Evolutionary conservation across 352 stramenopile genomes (phyloP).

Genomic region (Pythium pyrilobum): DNA sequence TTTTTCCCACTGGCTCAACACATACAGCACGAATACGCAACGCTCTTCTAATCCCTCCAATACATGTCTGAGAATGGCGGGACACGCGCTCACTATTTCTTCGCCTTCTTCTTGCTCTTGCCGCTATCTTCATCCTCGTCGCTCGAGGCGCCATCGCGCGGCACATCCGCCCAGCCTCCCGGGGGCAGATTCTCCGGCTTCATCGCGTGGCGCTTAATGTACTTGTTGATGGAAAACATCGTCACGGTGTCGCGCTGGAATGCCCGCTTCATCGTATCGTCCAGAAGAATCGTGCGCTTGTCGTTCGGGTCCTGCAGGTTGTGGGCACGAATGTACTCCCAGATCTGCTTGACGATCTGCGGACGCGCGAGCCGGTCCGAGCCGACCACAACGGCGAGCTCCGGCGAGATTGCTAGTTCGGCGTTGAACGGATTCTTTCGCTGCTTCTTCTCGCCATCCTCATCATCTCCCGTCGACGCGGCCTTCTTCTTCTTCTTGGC

Average conservation of each 20-base stretch:
- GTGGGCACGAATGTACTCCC: conserved; percentile 95
- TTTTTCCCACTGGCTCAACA: neutral
- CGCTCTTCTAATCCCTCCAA: conserved; percentile 1
- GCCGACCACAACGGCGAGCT: conserved; percentile 73
- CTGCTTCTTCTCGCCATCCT: conserved; percentile 51
- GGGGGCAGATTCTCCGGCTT: conserved; percentile 60
- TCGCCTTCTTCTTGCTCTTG: conserved; percentile 20
- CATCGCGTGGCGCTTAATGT: conserved; percentile 80
- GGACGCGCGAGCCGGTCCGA: conserved; percentile 82
- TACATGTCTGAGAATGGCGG: neutral
- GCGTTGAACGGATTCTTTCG: conserved; percentile 64
- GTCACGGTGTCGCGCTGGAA: conserved; percentile 84
- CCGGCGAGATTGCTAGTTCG: conserved; percentile 70
- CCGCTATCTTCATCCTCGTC: conserved; percentile 62
- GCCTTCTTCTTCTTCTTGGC: conserved; percentile 58
- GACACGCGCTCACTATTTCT: conserved; percentile 11
- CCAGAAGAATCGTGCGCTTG: conserved; percentile 91
- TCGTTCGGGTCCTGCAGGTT: conserved; percentile 93
- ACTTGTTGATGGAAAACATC: conserved; percentile 90
- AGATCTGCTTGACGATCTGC: conserved; percentile 93
- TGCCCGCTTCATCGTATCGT: conserved; percentile 79
- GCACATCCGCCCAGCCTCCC: conserved; percentile 67
- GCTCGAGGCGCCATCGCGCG: conserved; percentile 69
- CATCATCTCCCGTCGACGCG: conserved; percentile 23
- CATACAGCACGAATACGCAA: conserved; percentile 14